A percentile compares a stretch with the other conserved stretches of the same genome.
These are phyloP conservation scores for Paxillus involutus DNA, from an alignment of 768 basidiomycete species.

Conservation along the genomic window DNA sequence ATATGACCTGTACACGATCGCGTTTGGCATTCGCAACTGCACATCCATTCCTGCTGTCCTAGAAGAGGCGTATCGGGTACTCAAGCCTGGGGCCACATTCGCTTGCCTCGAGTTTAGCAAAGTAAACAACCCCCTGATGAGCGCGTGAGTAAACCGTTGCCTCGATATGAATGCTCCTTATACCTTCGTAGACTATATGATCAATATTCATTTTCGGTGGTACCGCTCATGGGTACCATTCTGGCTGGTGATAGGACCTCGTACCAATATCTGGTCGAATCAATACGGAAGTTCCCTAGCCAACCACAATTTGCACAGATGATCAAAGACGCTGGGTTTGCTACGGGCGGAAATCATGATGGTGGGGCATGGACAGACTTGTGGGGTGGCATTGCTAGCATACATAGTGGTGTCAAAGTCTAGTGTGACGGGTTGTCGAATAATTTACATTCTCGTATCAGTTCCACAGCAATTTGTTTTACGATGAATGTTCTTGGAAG, in stretches of 20 bases:
- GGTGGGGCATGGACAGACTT: conserved; percentile 85
- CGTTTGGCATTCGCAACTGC: conserved; percentile 97
- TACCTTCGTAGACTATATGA: conserved; percentile 71
- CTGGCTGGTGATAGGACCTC: conserved; percentile 93
- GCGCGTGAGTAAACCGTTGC: conserved; percentile 57
- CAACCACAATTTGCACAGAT: conserved; percentile 87
- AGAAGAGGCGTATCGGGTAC: conserved; percentile 85
- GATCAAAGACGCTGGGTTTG: conserved; percentile 85
- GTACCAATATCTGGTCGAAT: conserved; percentile 98
- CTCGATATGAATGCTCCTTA: conserved; percentile 3
- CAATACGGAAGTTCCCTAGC: conserved; percentile 89
- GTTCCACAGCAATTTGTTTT: background rate
- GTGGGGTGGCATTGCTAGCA: conserved; percentile 85
- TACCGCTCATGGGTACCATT: conserved; percentile 94
- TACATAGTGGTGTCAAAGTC: conserved; percentile 83
- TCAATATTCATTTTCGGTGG: conserved; percentile 93
- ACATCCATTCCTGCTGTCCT: conserved; percentile 89
- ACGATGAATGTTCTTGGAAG: background rate
- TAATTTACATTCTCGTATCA: background rate
- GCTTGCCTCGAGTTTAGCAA: conserved; percentile 96
- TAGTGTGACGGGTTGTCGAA: conserved; percentile 31
- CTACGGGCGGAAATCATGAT: conserved; percentile 66
- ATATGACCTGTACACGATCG: conserved; percentile 97
- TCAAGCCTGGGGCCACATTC: conserved; percentile 95
- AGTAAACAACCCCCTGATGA: conserved; percentile 84